Evolutionary conservation across 2,329 filamentous ascomycete genomes (phyloP), one percentile per base, ranked within the genome.

Genomic region (Fusarium sororula): DNA sequence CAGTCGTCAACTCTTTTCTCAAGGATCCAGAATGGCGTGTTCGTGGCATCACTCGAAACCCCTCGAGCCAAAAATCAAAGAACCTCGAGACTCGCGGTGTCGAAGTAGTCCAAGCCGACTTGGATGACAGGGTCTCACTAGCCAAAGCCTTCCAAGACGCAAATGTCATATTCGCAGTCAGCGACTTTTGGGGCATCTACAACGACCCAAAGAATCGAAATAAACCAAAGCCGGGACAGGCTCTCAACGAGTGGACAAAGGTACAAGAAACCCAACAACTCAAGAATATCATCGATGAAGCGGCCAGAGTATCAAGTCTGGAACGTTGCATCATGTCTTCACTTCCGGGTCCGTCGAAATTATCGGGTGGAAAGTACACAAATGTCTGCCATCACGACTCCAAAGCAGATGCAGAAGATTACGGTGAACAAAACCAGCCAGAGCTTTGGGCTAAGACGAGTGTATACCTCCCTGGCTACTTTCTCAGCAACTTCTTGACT

Each of bases 381-480:
- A 48, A 57, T 13, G 60, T 42, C 22, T 66, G 42, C 6, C 48
- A 57, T 38, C 35, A 42, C 41, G 60, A 66, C 41, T 66, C 63
- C 18, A 50, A 66, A 18, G 63, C 48, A 15, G 39, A 66, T 35
- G 63, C 63, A 18, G 41, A 41, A 22, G 63, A 48, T 18, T 56
- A 66, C 18, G 41, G 59, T 4, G 35, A 42, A 37, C 35, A 41
- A 30, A 15, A 22, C 13, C 59, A 64, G 13, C 48, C 48, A 28
- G 15, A 48, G 28, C 35, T 66, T 20, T 66, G 63, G 63, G 44
- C 28, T 18, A 66, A 64, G 48, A 56, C 63, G 20, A 66, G 63
- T 38, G 41, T 66, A 22, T 56, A 24, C 28, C 20, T 56, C 32
- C 35, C 59, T 22, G 48, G 48, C 11, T 56, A 64, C 20, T 66